Conservation (phyloP, 116 monocot species). For the Iris pallida region DNA sequence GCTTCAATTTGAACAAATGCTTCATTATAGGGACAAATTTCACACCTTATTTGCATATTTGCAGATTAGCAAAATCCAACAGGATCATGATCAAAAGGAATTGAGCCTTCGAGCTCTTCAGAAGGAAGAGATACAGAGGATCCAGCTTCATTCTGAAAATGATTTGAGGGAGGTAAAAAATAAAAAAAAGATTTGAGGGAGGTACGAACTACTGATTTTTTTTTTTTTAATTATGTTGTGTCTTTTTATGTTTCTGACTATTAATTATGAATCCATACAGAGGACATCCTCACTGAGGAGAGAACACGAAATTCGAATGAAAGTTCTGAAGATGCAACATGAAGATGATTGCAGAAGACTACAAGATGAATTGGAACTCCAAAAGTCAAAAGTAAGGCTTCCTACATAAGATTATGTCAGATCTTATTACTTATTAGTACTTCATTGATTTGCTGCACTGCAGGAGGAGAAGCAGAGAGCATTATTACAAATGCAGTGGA, state of each 20-base stretch:
- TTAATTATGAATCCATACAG: constrained; percentile 30
- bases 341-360: constrained; percentile 77
- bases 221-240: not conserved
- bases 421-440: not conserved
- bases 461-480: constrained; percentile 93
- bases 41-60: constrained; percentile 20
- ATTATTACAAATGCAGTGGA: constrained; percentile 90
- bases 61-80: constrained; percentile 72
- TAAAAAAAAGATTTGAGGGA: no score
- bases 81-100: constrained; percentile 73
- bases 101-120: constrained; percentile 46
- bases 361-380: constrained; percentile 75
- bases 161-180: no score
- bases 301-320: constrained; percentile 91
- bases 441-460: constrained; percentile 11
- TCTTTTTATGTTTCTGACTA: constrained; percentile 2
- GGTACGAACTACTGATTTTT: constrained; percentile 31
- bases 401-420: not conserved
- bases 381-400: constrained; percentile 68
- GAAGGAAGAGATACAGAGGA: constrained; percentile 65
- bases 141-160: constrained; percentile 75
- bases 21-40: constrained; percentile 3
- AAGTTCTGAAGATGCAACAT: constrained; percentile 64
- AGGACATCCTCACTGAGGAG: constrained; percentile 65
- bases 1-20: not conserved